A percentile compares a stretch with the other conserved stretches of the same genome.
Conservation (phyloP, 148 eudicot genomes). For the Amaranthus palmeri region DNA sequence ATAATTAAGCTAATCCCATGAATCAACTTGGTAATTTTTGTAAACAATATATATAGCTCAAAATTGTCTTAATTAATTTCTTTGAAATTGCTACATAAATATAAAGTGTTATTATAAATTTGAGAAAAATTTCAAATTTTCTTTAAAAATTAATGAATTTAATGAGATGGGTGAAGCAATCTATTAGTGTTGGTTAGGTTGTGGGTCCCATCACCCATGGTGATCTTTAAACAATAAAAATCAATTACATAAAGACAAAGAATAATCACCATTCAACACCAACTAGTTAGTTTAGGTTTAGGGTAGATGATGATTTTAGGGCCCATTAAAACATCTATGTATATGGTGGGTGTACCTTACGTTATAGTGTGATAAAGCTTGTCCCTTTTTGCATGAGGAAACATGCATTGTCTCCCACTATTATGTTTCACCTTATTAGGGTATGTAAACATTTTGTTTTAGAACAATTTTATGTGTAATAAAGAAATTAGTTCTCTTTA, state of each 20-base stretch:
- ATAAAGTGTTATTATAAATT: too few relatives aligned
- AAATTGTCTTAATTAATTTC: too few relatives aligned
- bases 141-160: too few relatives aligned
- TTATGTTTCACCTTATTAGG: neutral
- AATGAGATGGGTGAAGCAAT: too few relatives aligned
- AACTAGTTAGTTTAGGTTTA: neutral
- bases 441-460: neutral
- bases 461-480: neutral
- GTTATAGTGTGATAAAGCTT: slow-evolving; percentile 14
- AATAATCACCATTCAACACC: slow-evolving; percentile 8
- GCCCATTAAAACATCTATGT: neutral
- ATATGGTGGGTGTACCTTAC: neutral
- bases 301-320: neutral
- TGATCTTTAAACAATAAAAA: neutral
- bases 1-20: too few relatives aligned
- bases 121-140: too few relatives aligned
- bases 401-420: slow-evolving; percentile 16
- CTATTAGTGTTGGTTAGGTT: too few relatives aligned
- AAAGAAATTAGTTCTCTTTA: neutral
- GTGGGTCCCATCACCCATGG: neutral
- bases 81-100: too few relatives aligned
- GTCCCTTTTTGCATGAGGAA: slow-evolving; percentile 17
- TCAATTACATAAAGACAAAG: slow-evolving; percentile 11
- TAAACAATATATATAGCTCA: too few relatives aligned
- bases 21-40: too few relatives aligned